Evolutionary conservation across 495 filamentous ascomycete species (phyloP), one percentile per base, ranked within the genome.

Genomic region (Xylaria scruposa): DNA sequence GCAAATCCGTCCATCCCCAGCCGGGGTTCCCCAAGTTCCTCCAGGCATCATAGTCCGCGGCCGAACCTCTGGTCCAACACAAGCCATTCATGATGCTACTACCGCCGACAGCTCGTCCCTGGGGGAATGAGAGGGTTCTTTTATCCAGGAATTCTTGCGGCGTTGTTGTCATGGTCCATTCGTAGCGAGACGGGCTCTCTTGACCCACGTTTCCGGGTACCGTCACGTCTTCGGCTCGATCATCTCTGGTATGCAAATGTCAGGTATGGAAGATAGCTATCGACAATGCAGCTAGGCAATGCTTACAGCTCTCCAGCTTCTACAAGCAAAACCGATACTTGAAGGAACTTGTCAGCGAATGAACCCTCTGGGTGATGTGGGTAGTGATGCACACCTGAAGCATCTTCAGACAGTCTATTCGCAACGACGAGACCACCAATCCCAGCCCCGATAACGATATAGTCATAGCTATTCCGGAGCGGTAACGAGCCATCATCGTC

Each of bases 1-100:
- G 74, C 29, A 92, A 76, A 44, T 75, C 85, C 0, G 84, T 70
- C 88, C 89, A 92, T 68, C 82, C 85, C 90, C 90, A 92, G n/a
- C 89, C 88, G 2, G 84, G 81, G 73, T 90, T 91, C 2, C 91
- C 90, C 4, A 91, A 76, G 6, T 74, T 77, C 68, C 85, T 81
- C 90, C 90, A 91, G 2, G 84, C 79, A 72, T 92, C 86, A 70
- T 87, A 90, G 73, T 90, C 85, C 17, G 76, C 79, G 0, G 66
- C 67, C 1, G 84, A 77, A 4, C 85, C 86, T 15, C 84, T 76
- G 47, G 83, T 81, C 67, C 82, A 83, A 54, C 84, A 78, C 64
- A 86, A 74, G 4, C 83, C 85, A 58, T 88, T 88, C 62, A 88
- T 69, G 38, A 84, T 80, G 17, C 78, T 84, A n/a, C 84, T 81